phyloP scores from a whole-genome alignment of 352 stramenopile species.

The Globisporangium mamillatum region DNA sequence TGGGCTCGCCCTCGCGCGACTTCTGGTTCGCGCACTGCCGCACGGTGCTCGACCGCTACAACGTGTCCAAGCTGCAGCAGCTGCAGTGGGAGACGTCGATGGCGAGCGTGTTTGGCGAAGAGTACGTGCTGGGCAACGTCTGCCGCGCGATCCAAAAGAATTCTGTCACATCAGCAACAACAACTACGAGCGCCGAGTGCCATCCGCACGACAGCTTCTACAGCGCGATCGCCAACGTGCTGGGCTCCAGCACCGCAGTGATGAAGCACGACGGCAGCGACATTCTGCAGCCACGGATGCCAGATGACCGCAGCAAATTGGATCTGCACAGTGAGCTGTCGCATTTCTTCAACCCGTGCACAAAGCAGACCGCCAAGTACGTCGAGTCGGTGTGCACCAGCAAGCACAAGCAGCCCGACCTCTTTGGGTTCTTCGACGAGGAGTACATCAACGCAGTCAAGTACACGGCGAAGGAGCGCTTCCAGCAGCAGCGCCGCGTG shows the following conservation, averaged over 20 bases:
- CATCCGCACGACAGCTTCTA: constrained; percentile 18
- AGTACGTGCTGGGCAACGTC: constrained; percentile 57
- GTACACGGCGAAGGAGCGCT: constrained; percentile 52
- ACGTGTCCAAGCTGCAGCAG: constrained; percentile 65
- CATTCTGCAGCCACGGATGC: constrained; percentile 5
- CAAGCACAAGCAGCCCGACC: constrained; percentile 30
- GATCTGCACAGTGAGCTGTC: constrained; percentile 42
- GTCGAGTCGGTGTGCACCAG: constrained; percentile 28
- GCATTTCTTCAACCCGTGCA: constrained; percentile 45
- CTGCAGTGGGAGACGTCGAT: constrained; percentile 75
- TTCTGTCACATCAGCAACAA: not conserved
- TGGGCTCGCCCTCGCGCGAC: constrained; percentile 57
- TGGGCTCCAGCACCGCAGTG: constrained; percentile 15
- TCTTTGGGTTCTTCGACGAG: constrained; percentile 71
- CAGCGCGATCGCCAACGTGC: constrained; percentile 21
- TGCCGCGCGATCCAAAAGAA: constrained; percentile 21
- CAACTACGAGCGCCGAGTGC: not conserved
- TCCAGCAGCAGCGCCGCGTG: constrained; percentile 43
- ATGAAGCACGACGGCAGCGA: constrained; percentile 12
- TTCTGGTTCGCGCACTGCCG: constrained; percentile 74
- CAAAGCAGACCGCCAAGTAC: constrained; percentile 36
- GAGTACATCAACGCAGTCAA: constrained; percentile 63
- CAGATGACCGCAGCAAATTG: constrained; percentile 17
- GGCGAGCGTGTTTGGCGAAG: constrained; percentile 59
- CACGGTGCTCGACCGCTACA: constrained; percentile 55